A percentile compares a stretch with the other conserved stretches of the same genome.
phyloP scores from a whole-genome alignment of 805 yeast species.

The Candida berthetii region DNA sequence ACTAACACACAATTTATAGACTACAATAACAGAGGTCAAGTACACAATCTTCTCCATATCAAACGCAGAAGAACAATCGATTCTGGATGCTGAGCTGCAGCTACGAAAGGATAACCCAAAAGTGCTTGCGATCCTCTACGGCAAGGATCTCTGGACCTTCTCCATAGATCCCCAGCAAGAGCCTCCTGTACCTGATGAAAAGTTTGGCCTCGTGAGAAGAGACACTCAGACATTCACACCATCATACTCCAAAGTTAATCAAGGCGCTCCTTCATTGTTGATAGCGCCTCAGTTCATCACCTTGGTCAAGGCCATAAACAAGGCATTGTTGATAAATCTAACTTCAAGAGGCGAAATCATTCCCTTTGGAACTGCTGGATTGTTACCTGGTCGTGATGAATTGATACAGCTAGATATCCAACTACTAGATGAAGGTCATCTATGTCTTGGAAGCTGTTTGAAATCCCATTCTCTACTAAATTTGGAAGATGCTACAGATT shows the following conservation, averaged over 20 bases:
- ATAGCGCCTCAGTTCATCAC: conserved; percentile 31
- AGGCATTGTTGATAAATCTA: conserved; percentile 28
- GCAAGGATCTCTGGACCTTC: conserved; percentile 38
- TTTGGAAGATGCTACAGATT: conserved; percentile 9
- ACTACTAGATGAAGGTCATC: conserved; percentile 36
- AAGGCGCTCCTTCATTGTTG: conserved; percentile 23
- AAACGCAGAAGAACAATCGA: conserved; percentile 28
- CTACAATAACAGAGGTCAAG: conserved; percentile 9
- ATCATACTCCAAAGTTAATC: conserved; percentile 5
- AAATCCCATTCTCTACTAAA: conserved; percentile 15
- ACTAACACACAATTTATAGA: background rate
- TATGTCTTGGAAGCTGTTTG: conserved; percentile 1
- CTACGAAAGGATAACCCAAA: conserved; percentile 27
- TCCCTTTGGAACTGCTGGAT: conserved; percentile 46
- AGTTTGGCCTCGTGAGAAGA: conserved; percentile 10
- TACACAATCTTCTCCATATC: conserved; percentile 5
- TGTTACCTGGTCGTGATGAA: conserved; percentile 19
- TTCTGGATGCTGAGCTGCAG: conserved; percentile 33
- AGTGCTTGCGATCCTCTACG: conserved; percentile 29
- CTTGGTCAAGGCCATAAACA: conserved; percentile 43
- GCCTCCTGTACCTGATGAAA: conserved; percentile 24
- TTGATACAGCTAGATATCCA: conserved; percentile 42
- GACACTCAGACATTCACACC: conserved; percentile 13
- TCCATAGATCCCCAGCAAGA: conserved; percentile 25
- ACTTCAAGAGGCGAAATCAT: conserved; percentile 28